Percentiles rank a stretch among this genome's conserved stretches.
Conservation (phyloP, 257 asterid species). For the Penstemon eatonii region DNA sequence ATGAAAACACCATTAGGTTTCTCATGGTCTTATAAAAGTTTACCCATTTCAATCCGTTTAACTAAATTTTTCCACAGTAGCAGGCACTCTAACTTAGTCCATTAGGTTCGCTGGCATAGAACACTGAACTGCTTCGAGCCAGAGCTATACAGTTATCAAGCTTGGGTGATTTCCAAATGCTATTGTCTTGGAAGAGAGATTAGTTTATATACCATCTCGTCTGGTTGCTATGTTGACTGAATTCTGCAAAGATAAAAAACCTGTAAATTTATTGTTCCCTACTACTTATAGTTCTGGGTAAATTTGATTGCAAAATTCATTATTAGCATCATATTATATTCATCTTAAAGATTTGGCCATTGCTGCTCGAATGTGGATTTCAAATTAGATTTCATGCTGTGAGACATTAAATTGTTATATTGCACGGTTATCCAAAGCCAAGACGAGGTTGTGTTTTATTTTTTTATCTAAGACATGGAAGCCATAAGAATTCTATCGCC, state of each 20-base stretch:
- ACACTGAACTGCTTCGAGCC: background rate
- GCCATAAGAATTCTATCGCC: background rate
- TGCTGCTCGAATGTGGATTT: constrained; percentile 10
- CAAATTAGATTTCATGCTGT: background rate
- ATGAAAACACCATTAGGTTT: background rate
- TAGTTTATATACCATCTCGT: background rate
- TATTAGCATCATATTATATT: background rate
- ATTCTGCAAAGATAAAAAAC: constrained; percentile 5
- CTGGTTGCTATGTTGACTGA: constrained; percentile 16
- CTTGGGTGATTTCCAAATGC: background rate
- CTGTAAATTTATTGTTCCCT: constrained; percentile 10
- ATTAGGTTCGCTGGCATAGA: background rate
- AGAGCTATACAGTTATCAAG: background rate
- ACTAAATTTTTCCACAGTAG: background rate
- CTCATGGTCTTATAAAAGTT: background rate
- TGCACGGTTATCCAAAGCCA: background rate
- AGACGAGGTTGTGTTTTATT: constrained; percentile 2
- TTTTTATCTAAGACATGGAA: background rate
- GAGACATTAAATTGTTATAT: background rate
- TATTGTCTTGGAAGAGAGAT: background rate
- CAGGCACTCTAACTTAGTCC: background rate
- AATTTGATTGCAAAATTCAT: constrained; percentile 3
- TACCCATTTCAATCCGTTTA: background rate
- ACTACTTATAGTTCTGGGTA: constrained; percentile 4
- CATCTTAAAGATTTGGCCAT: constrained; percentile 12